phyloP scores from a whole-genome alignment of 2,329 filamentous ascomycete species.

The Diatrype stigma region DNA sequence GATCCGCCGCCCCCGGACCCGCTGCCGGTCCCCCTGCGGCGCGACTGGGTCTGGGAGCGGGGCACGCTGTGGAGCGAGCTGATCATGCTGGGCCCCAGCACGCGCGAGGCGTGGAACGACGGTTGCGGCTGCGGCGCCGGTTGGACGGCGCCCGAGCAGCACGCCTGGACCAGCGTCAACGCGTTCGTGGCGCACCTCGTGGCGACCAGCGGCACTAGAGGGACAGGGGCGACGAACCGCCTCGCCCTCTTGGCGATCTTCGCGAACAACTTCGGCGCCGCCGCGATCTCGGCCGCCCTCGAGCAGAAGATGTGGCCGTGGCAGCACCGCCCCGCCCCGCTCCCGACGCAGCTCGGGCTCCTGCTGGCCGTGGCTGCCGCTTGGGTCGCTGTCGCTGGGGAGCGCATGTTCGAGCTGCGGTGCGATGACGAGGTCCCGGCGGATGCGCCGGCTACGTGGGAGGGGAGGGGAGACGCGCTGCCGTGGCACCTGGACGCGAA shows the following conservation, averaged over 20 bases:
- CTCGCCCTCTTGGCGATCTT: too few relatives aligned
- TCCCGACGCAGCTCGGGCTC: neutral
- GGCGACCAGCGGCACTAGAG: neutral
- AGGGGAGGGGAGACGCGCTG: constrained; percentile 2
- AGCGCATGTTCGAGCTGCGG: constrained; percentile 1
- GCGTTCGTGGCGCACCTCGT: constrained; percentile 13
- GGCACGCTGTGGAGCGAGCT: constrained; percentile 6
- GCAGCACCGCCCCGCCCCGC: neutral
- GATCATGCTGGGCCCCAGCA: constrained; percentile 7
- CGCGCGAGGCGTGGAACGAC: constrained; percentile 15
- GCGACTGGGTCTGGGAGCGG: constrained; percentile 9
- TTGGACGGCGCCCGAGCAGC: constrained; percentile 10
- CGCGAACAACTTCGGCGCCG: too few relatives aligned
- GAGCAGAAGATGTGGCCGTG: neutral
- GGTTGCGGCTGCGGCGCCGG: constrained; percentile 9
- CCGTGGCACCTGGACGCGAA: constrained; percentile 6
- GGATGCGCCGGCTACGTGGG: neutral
- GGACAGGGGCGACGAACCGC: too few relatives aligned
- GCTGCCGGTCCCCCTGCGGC: neutral
- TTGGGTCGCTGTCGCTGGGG: constrained; percentile 8
- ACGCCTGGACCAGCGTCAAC: constrained; percentile 11
- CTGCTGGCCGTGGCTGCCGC: constrained; percentile 2
- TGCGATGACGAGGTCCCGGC: neutral
- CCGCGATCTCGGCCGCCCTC: constrained; percentile 30
- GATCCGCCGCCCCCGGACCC: constrained; percentile 6